phyloP scores from a whole-genome alignment of 1,284 basidiomycete species.

The Fomitopsis schrenkii region DNA sequence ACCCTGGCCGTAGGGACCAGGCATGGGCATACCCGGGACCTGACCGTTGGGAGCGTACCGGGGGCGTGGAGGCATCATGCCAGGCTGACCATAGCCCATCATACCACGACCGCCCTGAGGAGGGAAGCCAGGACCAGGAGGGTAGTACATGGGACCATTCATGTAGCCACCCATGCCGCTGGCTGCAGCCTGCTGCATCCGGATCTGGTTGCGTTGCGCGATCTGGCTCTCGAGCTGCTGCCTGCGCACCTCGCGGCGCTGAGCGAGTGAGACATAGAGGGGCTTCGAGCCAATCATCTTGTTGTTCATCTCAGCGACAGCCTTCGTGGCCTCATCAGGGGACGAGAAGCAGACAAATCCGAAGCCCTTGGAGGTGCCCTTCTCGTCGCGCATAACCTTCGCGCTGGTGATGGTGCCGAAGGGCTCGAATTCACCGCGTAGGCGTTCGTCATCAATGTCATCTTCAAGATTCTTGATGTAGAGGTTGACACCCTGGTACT shows the following conservation, averaged over 20 bases:
- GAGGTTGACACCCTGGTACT: conserved; percentile 98
- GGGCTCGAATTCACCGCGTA: conserved; percentile 93
- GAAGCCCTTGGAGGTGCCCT: conserved; percentile 90
- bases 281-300: conserved; percentile 99
- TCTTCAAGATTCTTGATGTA: conserved; percentile 99
- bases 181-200: conserved; percentile 90
- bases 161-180: conserved; percentile 82
- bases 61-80: conserved; percentile 85
- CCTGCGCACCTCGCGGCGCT: conserved; percentile 96
- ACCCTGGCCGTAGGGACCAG: conserved; percentile 62
- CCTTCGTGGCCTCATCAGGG: conserved; percentile 99
- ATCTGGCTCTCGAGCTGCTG: conserved; percentile 99
- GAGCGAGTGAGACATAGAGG: conserved; percentile 97
- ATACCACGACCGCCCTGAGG: conserved; percentile 77
- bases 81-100: conserved; percentile 80
- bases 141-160: conserved; percentile 83
- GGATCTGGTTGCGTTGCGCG: conserved; percentile 92
- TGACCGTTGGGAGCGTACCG: conserved; percentile 77
- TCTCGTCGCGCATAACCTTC: conserved; percentile 99
- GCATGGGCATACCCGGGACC: conserved; percentile 72
- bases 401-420: conserved; percentile 97
- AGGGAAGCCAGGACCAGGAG: conserved; percentile 80
- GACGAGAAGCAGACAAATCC: conserved; percentile 99
- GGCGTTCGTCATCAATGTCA: conserved; percentile 92
- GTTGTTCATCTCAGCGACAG: conserved; percentile 99